Conservation (phyloP, 2,329 filamentous ascomycete genomes). For the Pestalotiopsis sp. region DNA sequence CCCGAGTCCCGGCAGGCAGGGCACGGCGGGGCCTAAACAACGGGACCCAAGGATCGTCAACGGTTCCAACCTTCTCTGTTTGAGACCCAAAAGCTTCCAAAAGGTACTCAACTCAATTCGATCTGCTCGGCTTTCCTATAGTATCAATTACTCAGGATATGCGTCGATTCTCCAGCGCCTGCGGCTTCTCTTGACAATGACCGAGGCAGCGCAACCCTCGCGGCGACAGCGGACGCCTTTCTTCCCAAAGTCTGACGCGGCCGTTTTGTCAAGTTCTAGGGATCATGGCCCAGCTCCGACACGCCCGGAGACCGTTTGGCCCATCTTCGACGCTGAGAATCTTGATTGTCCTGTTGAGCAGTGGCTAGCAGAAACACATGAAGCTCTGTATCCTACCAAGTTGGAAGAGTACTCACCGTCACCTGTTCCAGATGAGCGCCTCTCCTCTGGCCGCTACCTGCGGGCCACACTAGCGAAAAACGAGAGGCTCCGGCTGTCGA, state of each 20-base stretch:
- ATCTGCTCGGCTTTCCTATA: too few species aligned
- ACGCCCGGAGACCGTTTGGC: background rate
- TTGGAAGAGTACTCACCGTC: background rate
- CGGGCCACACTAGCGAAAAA: conserved; percentile 28
- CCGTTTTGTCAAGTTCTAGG: conserved; percentile 24
- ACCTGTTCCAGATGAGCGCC: background rate
- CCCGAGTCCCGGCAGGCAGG: too few species aligned
- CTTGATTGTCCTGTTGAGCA: background rate
- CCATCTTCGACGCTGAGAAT: conserved; percentile 11
- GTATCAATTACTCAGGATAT: too few species aligned
- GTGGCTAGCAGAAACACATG: background rate
- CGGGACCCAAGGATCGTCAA: too few species aligned
- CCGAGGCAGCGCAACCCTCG: background rate
- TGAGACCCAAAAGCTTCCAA: too few species aligned
- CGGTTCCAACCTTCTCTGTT: too few species aligned
- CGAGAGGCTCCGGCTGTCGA: conserved; percentile 32
- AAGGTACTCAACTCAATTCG: too few species aligned
- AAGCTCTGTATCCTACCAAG: background rate
- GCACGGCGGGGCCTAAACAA: too few species aligned
- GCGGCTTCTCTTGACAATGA: background rate
- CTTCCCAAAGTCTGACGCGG: conserved; percentile 28
- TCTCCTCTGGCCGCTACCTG: conserved; percentile 21
- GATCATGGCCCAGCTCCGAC: conserved; percentile 1
- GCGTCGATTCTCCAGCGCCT: too few species aligned
- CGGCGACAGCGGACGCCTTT: conserved; percentile 15